Conservation (phyloP, 768 basidiomycete species). For the Serendipita sp. region DNA sequence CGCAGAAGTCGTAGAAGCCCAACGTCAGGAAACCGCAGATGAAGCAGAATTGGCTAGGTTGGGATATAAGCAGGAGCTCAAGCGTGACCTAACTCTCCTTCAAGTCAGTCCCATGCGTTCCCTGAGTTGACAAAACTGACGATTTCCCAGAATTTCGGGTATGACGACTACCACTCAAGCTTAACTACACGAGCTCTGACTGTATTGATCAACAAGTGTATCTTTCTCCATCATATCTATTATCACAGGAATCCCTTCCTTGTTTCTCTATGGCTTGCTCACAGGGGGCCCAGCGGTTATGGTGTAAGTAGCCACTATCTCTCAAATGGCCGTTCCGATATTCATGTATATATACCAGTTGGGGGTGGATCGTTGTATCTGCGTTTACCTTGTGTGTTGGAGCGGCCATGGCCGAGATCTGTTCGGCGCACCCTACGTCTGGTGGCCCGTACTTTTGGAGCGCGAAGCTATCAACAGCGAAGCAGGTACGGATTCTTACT, state of each 20-base stretch:
- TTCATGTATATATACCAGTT: constrained; percentile 16
- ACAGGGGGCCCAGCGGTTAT: constrained; percentile 65
- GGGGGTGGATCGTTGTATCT: constrained; percentile 57
- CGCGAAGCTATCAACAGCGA: constrained; percentile 49
- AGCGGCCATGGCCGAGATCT: constrained; percentile 50
- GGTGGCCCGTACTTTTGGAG: constrained; percentile 73
- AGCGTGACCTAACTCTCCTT: constrained; percentile 40
- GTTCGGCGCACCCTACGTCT: constrained; percentile 52
- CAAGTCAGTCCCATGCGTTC: constrained; percentile 29
- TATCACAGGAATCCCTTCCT: constrained; percentile 54
- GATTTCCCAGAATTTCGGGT: constrained; percentile 1
- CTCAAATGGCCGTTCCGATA: neutral
- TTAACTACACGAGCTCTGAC: neutral
- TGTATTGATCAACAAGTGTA: constrained; percentile 6
- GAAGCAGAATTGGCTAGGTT: constrained; percentile 50
- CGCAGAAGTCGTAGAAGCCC: neutral
- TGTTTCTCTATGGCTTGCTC: constrained; percentile 53
- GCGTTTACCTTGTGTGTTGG: constrained; percentile 55
- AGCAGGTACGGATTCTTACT: neutral
- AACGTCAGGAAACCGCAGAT: constrained; percentile 20
- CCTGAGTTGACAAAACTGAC: neutral
- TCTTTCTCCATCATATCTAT: constrained; percentile 63
- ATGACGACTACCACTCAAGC: neutral
- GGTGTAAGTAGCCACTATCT: constrained; percentile 27
- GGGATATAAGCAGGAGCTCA: constrained; percentile 59